Percentiles rank a stretch among this genome's conserved stretches.
These are phyloP conservation scores for Crithidia fasciculata DNA, from an alignment of 208 protist species.

Conservation along the genomic window DNA sequence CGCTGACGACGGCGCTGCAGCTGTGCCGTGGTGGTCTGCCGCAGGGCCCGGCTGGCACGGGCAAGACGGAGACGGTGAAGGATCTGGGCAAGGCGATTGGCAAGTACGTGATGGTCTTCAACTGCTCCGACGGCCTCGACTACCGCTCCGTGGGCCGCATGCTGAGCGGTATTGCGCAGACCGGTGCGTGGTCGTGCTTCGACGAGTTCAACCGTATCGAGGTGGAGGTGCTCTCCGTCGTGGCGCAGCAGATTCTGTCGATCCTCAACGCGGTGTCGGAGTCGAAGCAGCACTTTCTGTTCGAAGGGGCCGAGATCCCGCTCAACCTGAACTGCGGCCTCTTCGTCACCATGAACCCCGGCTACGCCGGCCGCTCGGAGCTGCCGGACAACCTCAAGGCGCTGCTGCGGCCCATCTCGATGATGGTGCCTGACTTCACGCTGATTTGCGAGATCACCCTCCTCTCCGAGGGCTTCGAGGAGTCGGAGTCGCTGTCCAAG, in stretches of 20 bases:
- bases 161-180: constrained; percentile 97
- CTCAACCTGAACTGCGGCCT: constrained; percentile 97
- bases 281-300: constrained; percentile 84
- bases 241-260: constrained; percentile 97
- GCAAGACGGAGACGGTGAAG: constrained; percentile 99
- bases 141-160: constrained; percentile 96
- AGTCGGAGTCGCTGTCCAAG: constrained; percentile 93
- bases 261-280: constrained; percentile 93
- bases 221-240: constrained; percentile 98
- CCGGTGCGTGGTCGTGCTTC: constrained; percentile 98
- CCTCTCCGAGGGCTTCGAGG: constrained; percentile 96
- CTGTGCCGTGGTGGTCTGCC: constrained; percentile 93
- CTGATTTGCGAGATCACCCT: constrained; percentile 99
- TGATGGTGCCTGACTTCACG: constrained; percentile 98
- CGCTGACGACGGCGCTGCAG: constrained; percentile 97
- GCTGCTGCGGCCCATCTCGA: constrained; percentile 97
- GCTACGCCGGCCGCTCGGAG: constrained; percentile 98
- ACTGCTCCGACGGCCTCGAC: constrained; percentile 98
- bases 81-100: constrained; percentile 97
- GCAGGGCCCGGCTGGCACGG: constrained; percentile 98
- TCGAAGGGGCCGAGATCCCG: constrained; percentile 95
- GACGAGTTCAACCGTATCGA: constrained; percentile 99
- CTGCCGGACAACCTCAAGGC: constrained; percentile 99
- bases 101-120: constrained; percentile 98
- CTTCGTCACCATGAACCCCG: constrained; percentile 99